Percentiles rank a stretch among this genome's conserved stretches.
These are phyloP conservation scores for Thalassiosira exigua DNA, from an alignment of 352 stramenopile genomes.

Conservation along the genomic window DNA sequence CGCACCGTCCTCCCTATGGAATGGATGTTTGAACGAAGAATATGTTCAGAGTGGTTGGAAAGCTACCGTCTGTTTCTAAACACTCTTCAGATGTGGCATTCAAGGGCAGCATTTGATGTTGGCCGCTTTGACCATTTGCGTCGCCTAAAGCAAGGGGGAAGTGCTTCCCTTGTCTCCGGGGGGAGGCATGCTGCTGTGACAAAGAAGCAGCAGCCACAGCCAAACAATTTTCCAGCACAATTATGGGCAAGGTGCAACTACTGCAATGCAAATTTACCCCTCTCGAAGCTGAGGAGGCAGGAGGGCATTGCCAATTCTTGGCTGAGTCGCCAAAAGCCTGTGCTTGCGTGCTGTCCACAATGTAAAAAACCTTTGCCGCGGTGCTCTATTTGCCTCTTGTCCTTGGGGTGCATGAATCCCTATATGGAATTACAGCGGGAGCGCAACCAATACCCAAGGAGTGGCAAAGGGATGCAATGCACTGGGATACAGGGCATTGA, in stretches of 20 bases:
- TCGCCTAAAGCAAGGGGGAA: constrained; percentile 85
- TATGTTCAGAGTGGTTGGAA: constrained; percentile 89
- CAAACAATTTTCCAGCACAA: constrained; percentile 83
- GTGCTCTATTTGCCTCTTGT: constrained; percentile 92
- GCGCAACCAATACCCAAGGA: constrained; percentile 65
- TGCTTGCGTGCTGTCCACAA: constrained; percentile 90
- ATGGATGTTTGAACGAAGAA: constrained; percentile 72
- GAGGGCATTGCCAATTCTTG: constrained; percentile 88
- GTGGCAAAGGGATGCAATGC: constrained; percentile 15
- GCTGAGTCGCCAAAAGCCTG: constrained; percentile 88
- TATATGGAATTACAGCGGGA: constrained; percentile 92
- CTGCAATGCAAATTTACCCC: constrained; percentile 90
- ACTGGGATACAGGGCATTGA: constrained; percentile 28
- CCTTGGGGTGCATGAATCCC: constrained; percentile 92
- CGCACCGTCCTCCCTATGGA: constrained; percentile 67
- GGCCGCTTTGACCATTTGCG: constrained; percentile 90
- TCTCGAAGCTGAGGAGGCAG: constrained; percentile 89
- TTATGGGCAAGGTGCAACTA: constrained; percentile 95
- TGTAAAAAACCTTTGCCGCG: constrained; percentile 93
- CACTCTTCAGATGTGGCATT: constrained; percentile 93
- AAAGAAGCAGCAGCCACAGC: neutral
- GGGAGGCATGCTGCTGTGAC: constrained; percentile 67
- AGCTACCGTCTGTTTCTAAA: constrained; percentile 93
- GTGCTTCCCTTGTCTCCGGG: constrained; percentile 19
- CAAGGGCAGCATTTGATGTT: constrained; percentile 91